Base-by-base conservation (phyloP, 202 grass and related monocot species). In the Eragrostis tef region DNA sequence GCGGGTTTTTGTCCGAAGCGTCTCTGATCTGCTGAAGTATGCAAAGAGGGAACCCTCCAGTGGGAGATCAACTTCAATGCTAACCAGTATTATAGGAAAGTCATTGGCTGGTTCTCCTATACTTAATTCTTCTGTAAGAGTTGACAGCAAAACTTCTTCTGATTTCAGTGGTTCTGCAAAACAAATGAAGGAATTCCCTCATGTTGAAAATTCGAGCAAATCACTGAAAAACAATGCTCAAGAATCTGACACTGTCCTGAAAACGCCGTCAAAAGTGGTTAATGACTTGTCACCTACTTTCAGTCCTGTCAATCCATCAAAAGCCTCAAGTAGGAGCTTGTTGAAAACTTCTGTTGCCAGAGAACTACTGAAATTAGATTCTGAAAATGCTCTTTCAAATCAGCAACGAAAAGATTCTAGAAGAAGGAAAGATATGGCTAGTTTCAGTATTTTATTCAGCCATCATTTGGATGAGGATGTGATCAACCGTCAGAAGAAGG, bases 401-500 rank as follows among this genome's bases (percentile, higher is more conserved):
- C 69, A 59, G 69, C 74, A 67, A 48, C 77, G 42, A 78, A 99
- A 87, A 84, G 83, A 99, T 87, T 86, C 86, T 60, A 84, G 91
- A 52, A 83, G 86, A 82, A 91, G 85, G 81, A 95, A 91, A 90
- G 85, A 93, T 82, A 79, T 89, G 42, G 27, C 85, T 17, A 67
- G 39, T 87, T 74, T 53, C 64, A 81, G 87, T 84, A 80, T 99
- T 91, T 57, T 99, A 62, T 91, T 99, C 39, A 99, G 96, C 73
- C 84, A 91, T 76, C 96, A 99, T 90, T 91, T 99, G 80, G 83
- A 88, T 85, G 85, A 91, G n/a, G 82, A 89, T 86, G 86, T 93
- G 50, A 83, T 93, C 50, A 95, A 89, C 70, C 87, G 85, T 78
- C 96, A 96, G 73, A 95, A 90, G 54, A 99, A 95, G 96, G 96